Evolutionary conservation across 2,329 filamentous ascomycete genomes (phyloP).

Genomic region (Clonostachys chloroleuca): DNA sequence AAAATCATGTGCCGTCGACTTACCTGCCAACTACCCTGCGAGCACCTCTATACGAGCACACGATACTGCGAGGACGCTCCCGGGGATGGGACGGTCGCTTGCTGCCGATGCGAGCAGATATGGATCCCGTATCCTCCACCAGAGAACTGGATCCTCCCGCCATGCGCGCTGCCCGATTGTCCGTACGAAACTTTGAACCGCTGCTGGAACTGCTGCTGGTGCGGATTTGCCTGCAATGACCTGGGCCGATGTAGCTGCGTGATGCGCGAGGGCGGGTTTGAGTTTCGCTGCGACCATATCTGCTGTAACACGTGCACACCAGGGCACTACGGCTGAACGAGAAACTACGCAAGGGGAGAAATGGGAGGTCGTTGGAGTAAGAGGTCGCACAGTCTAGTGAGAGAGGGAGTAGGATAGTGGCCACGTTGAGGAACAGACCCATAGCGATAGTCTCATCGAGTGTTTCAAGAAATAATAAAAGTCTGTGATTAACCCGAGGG

Average conservation of each 20-base stretch:
- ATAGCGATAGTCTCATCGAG: too few species aligned
- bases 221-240: constrained; percentile 47
- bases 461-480: too few species aligned
- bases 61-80: too few species aligned
- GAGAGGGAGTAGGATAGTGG: too few species aligned
- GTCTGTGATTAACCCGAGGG: too few species aligned
- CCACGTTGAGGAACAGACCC: too few species aligned
- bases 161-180: constrained; percentile 40
- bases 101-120: constrained; percentile 15
- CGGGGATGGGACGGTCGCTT: too few species aligned
- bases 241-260: constrained; percentile 44
- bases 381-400: too few species aligned
- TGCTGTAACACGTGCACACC: constrained; percentile 43
- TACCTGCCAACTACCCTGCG: constrained; percentile 44
- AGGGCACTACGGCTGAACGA: too few species aligned
- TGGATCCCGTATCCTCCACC: constrained; percentile 43
- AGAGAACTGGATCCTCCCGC: constrained; percentile 19
- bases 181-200: constrained; percentile 44
- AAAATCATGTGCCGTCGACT: constrained; percentile 43
- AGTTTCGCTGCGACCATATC: constrained; percentile 48
- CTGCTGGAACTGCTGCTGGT: constrained; percentile 53
- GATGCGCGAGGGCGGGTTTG: constrained; percentile 45
- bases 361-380: too few species aligned
- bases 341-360: too few species aligned
- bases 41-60: constrained; percentile 31